Percentiles rank a stretch among this genome's conserved stretches.
phyloP scores from a whole-genome alignment of 345 rosid species.

The Eucalyptus melliodora region DNA sequence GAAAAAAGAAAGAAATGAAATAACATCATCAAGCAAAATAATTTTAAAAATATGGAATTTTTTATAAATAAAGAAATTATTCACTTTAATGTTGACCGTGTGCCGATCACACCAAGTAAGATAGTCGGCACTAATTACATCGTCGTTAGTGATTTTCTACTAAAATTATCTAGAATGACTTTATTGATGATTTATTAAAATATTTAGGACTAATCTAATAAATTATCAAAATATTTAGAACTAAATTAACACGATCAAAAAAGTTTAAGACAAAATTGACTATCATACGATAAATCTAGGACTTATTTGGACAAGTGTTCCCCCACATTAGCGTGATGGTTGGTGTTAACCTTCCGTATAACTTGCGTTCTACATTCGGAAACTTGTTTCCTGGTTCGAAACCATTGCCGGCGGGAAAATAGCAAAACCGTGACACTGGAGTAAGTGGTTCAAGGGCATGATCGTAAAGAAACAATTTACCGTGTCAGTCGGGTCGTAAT shows the following conservation, averaged over 20 bases:
- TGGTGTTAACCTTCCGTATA: not conserved
- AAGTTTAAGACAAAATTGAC: accelerated
- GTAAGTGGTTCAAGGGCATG: not conserved
- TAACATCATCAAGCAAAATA: too few species aligned
- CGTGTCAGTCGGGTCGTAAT: not conserved
- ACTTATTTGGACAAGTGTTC: too few species aligned
- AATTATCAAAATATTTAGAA: too few species aligned
- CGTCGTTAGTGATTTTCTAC: accelerated
- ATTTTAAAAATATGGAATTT: accelerated
- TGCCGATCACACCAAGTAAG: too few species aligned
- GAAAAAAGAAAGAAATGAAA: too few species aligned
- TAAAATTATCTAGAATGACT: too few species aligned
- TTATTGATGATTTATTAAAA: accelerated
- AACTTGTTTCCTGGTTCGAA: not conserved
- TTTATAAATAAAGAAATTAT: too few species aligned
- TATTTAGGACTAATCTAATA: too few species aligned
- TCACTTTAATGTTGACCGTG: accelerated
- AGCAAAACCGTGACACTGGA: not conserved
- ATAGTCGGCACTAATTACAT: accelerated
- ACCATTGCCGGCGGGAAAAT: not conserved
- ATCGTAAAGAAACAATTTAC: accelerated
- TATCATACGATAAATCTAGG: accelerated
- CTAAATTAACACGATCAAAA: too few species aligned
- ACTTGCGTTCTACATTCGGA: not conserved
- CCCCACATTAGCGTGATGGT: not conserved